Evolutionary conservation across 176 grass and related monocot species (phyloP).

Genomic region (Puccinellia tenuiflora): DNA sequence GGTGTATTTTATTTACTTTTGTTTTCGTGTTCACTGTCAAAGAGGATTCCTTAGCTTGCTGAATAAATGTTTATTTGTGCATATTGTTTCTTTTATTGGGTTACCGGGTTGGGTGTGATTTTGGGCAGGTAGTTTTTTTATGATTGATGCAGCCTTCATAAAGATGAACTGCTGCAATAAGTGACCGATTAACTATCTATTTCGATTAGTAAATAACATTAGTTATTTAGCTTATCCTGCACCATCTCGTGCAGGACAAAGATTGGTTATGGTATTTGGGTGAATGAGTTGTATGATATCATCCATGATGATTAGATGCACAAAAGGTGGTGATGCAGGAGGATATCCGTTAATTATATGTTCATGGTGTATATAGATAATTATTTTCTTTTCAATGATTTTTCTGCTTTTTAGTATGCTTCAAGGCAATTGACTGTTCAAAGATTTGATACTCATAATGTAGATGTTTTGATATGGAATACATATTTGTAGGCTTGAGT

Average conservation of each 20-base stretch:
- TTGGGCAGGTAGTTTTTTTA: background rate
- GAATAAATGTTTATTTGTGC: conserved; percentile 15
- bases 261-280: conserved; percentile 7
- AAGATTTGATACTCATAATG: conserved; percentile 14
- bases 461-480: conserved; percentile 21
- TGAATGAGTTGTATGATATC: background rate
- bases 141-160: conserved; percentile 2
- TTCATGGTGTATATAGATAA: background rate
- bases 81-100: conserved; percentile 1
- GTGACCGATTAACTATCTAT: background rate
- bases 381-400: background rate
- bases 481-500: conserved; percentile 74
- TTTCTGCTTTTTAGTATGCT: conserved; percentile 12
- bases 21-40: background rate
- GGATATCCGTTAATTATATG: background rate
- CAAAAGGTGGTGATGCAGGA: background rate
- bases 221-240: conserved; percentile 9
- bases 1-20: background rate
- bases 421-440: background rate
- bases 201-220: background rate
- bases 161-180: background rate
- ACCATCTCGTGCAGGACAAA: background rate
- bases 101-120: background rate
- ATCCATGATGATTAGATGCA: conserved; percentile 24
- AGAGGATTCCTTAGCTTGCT: background rate